Base-by-base conservation (phyloP, 2,329 filamentous ascomycete species). In the Hypoxylon sp. region DNA sequence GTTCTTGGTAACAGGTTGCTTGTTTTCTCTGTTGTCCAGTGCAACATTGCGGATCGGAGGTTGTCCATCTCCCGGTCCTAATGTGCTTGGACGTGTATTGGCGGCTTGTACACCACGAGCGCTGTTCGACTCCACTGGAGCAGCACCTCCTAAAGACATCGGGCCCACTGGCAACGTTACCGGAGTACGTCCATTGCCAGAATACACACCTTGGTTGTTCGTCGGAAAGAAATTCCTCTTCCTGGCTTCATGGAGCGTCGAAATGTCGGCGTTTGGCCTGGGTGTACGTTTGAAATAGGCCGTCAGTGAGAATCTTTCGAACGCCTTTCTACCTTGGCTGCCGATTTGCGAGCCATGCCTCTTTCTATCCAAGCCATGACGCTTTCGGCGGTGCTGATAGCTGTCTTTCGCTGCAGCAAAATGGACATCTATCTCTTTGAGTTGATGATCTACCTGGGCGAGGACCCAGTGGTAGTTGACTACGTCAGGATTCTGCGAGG, bases 281-380 rank as follows among this genome's bases (percentile, higher is more conserved):
- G 78, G 79, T 2, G 69, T 69, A 7, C 76, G 72, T 62, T 76
- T 78, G 64, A 79, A 83, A 66, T 81, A 83, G 9, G 75, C 77
- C 1, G 74, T 80, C 37, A 83, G 68, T 8, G 76, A 75, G 7
- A 75, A 62, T 8, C 74, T 73, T 61, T 81, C 76, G 11, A 66
- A 67, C n/a, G 64, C 67, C 43, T 52, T 70, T 60, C 68, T 74
- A 62, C 71, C 74, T 3, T 21, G 42, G 26, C 53, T 68, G 64
- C 35, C 65, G 59, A 3, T 62, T 9, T 74, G 72, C 58, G 80
- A 75, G 9, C 65, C 64, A 15, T 63, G 67, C 47, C 55, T 68
- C 58, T 69, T 75, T 62, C 71, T 74, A 5, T 13, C 47, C 18
- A 41, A 40, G 9, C 38, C 26, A n/a, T 61, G 63, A n/a, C 56